These are phyloP conservation scores for Salix brachista DNA, from an alignment of 345 rosid species.

Conservation along the genomic window DNA sequence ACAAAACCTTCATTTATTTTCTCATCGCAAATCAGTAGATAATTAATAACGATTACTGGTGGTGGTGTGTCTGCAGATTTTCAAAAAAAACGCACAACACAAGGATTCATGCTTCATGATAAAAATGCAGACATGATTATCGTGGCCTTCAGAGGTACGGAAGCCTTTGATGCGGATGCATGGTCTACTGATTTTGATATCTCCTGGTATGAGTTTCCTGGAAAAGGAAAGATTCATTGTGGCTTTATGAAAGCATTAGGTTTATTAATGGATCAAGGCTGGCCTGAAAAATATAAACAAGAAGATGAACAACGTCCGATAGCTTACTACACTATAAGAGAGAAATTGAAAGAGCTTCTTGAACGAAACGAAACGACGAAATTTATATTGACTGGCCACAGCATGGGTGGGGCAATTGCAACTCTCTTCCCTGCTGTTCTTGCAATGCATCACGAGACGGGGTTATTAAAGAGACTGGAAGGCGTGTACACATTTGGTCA, in stretches of 20 bases:
- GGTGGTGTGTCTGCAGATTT: conserved; percentile 21
- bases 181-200: conserved; percentile 46
- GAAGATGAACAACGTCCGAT: conserved; percentile 7
- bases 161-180: conserved; percentile 37
- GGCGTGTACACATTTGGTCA: conserved; percentile 76
- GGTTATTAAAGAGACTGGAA: conserved; percentile 43
- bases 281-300: conserved; percentile 36
- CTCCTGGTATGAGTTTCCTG: conserved; percentile 38
- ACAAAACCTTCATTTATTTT: no score
- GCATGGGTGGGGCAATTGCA: conserved; percentile 65
- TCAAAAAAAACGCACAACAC: conserved; percentile 23
- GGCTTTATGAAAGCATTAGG: conserved; percentile 71
- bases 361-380: conserved; percentile 28
- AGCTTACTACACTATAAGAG: conserved; percentile 55
- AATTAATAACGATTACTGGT: not conserved
- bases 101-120: conserved; percentile 33
- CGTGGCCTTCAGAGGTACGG: conserved; percentile 50
- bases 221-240: conserved; percentile 45
- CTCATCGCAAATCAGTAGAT: no score
- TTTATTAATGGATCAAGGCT: conserved; percentile 35
- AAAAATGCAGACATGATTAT: conserved; percentile 20
- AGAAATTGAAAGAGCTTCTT: conserved; percentile 31
- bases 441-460: conserved; percentile 42
- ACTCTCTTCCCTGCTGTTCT: conserved; percentile 46
- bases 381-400: conserved; percentile 63